Percentiles rank a stretch among this genome's conserved stretches.
Conservation (phyloP, 2,329 filamentous ascomycete species). For the Ampelomyces quisqualis region DNA sequence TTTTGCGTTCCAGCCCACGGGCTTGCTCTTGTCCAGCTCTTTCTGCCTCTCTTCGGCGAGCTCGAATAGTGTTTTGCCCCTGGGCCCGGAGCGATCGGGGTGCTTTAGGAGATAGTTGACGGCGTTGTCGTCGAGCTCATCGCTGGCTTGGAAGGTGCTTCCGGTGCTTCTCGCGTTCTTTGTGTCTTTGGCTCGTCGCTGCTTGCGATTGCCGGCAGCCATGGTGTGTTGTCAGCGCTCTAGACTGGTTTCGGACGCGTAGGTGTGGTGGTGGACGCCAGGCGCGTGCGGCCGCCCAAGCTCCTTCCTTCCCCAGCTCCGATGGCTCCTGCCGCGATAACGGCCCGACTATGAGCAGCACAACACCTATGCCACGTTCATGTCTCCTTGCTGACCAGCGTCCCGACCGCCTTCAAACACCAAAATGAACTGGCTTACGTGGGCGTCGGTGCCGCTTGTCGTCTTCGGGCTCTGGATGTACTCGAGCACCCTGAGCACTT, state of each 20-base stretch:
- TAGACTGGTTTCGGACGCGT: constrained; percentile 4
- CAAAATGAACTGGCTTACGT: constrained; percentile 46
- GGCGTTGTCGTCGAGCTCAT: constrained; percentile 47
- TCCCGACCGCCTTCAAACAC: too few species aligned
- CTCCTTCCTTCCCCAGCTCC: too few species aligned
- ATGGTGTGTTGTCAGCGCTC: constrained; percentile 15
- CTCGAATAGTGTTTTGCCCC: constrained; percentile 70
- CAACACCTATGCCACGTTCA: not conserved
- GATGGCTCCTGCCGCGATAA: constrained; percentile 13
- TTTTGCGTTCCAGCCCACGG: constrained; percentile 48
- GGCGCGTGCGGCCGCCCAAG: constrained; percentile 29
- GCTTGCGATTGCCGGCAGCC: constrained; percentile 47
- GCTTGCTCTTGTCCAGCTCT: constrained; percentile 51
- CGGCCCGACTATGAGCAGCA: not conserved
- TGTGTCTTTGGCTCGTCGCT: constrained; percentile 46
- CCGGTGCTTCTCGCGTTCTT: constrained; percentile 16
- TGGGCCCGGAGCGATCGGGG: constrained; percentile 65
- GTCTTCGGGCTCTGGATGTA: constrained; percentile 51
- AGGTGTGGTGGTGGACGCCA: constrained; percentile 11
- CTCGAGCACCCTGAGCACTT: constrained; percentile 47
- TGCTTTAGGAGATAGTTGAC: constrained; percentile 63
- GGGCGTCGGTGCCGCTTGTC: constrained; percentile 46
- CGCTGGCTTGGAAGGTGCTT: constrained; percentile 43
- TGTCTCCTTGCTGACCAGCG: too few species aligned
- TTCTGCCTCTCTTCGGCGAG: constrained; percentile 63